Base-by-base conservation (phyloP, 148 eudicot genomes). In the Heliamphora exappendiculata region DNA sequence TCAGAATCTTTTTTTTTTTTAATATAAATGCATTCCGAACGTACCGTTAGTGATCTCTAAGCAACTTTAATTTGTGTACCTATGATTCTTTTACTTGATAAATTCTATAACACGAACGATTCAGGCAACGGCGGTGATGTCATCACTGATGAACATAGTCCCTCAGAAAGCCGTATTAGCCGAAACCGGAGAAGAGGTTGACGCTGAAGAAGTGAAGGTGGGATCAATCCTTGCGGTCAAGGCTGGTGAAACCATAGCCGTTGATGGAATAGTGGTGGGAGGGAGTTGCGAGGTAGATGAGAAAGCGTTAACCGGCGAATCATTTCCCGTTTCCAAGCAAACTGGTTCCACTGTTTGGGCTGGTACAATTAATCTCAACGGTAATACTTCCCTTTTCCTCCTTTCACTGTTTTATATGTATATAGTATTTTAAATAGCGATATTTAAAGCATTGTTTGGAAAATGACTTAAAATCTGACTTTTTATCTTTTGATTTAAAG, bases 281-380 rank as follows among this genome's bases (percentile, higher is more conserved):
- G 94, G 94, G 5, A 81, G 71, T 17, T 89, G 97, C 79, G 98
- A 95, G 75, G 94, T 91, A 4, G 98, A 95, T 26, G 98, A 95
- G 80, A 95, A 92, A 66, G 84, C 91, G 14, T 78, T 95, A 74
- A 95, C 98, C 0, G 98, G 98, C 47, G 98, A 95, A 79, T 89
- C 98, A 9, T 89, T 86, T 77, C 98, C 96, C 1, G 98, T 89
- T 28, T 8, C 89, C 36, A 95, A 95, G 77, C 87, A 88, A 64
- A 86, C 74, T 70, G 93, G 87, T 67, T 89, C 94, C 24, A 75
- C 37, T 45, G 97, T 95, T 74, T 91, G 92, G 87, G 98, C 97
- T 44, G 97, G 98, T 77, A 92, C 98, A 13, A 89, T 92, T 17
- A 92, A 92, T 78, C 80, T 95, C 10, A 95, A 92, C 68, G 98